These are phyloP conservation scores for Fusarium sp. DNA, from an alignment of 2,329 filamentous ascomycete species.

Conservation along the genomic window DNA sequence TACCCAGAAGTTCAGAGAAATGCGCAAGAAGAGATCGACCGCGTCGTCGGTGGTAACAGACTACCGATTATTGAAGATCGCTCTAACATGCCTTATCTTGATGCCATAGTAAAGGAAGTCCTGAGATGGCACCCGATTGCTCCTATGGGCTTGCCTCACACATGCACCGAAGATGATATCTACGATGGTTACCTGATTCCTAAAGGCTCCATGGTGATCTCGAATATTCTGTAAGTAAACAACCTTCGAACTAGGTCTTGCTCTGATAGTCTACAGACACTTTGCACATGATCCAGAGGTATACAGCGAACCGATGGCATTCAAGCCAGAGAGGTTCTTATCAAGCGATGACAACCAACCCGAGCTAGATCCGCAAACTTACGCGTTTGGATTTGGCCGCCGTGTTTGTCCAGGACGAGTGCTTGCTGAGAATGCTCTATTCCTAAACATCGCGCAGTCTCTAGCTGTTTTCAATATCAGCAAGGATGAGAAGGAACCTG, in stretches of 20 bases:
- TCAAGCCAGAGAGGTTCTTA: constrained; percentile 37
- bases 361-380: constrained; percentile 46
- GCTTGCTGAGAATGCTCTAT: constrained; percentile 49
- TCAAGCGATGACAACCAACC: constrained; percentile 31
- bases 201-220: constrained; percentile 35
- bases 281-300: constrained; percentile 38
- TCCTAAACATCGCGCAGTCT: constrained; percentile 54
- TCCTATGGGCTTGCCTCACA: constrained; percentile 55
- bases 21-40: constrained; percentile 39
- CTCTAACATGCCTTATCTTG: constrained; percentile 45
- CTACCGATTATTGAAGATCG: constrained; percentile 44
- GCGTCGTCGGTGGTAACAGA: constrained; percentile 45
- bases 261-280: constrained; percentile 6
- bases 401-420: constrained; percentile 51
- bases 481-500: neutral
- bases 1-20: constrained; percentile 31
- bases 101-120: constrained; percentile 49
- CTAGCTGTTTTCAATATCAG: constrained; percentile 61
- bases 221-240: constrained; percentile 33
- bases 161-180: constrained; percentile 49
- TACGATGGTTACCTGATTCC: constrained; percentile 45
- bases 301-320: constrained; percentile 27
- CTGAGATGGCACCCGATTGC: constrained; percentile 48
- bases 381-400: constrained; percentile 53
- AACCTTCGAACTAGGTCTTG: no score